Conservation (phyloP, 192 early-diverging fungal genomes). For the Nowakowskiella sp. region DNA sequence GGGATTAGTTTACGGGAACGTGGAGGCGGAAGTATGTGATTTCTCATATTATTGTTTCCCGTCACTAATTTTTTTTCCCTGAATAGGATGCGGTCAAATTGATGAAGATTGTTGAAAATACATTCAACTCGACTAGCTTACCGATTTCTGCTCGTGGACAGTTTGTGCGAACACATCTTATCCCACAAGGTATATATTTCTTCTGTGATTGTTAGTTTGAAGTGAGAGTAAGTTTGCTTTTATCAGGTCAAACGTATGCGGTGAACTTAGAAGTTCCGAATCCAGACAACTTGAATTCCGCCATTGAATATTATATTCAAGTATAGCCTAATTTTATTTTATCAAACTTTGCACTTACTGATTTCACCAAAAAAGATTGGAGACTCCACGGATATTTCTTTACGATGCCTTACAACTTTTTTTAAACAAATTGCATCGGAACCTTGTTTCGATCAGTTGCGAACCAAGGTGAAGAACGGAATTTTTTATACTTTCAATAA, state of each 20-base stretch:
- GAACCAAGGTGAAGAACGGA: constrained; percentile 85
- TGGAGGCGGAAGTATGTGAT: constrained; percentile 31
- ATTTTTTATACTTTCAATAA: no score
- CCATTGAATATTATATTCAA: constrained; percentile 78
- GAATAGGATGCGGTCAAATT: constrained; percentile 57
- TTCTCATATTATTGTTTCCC: not conserved
- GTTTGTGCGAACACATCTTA: constrained; percentile 42
- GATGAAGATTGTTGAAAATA: constrained; percentile 46
- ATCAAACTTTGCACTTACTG: not conserved
- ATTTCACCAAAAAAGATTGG: constrained; percentile 41
- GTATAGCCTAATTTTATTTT: constrained; percentile 8
- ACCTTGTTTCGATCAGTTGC: constrained; percentile 85
- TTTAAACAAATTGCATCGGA: constrained; percentile 77
- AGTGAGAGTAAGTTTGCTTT: no score
- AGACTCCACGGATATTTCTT: constrained; percentile 47
- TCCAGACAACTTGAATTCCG: constrained; percentile 76
- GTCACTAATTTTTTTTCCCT: no score
- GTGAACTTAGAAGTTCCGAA: constrained; percentile 69
- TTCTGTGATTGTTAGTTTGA: no score
- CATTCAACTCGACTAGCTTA: constrained; percentile 53
- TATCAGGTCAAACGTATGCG: no score
- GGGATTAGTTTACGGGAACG: constrained; percentile 84
- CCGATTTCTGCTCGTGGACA: constrained; percentile 41
- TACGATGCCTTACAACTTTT: constrained; percentile 62
- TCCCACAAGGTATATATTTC: no score